A percentile compares a stretch with the other conserved stretches of the same genome.
These are phyloP conservation scores for Umbelopsis vinacea DNA, from an alignment of 192 early-diverging fungal species.

Conservation along the genomic window DNA sequence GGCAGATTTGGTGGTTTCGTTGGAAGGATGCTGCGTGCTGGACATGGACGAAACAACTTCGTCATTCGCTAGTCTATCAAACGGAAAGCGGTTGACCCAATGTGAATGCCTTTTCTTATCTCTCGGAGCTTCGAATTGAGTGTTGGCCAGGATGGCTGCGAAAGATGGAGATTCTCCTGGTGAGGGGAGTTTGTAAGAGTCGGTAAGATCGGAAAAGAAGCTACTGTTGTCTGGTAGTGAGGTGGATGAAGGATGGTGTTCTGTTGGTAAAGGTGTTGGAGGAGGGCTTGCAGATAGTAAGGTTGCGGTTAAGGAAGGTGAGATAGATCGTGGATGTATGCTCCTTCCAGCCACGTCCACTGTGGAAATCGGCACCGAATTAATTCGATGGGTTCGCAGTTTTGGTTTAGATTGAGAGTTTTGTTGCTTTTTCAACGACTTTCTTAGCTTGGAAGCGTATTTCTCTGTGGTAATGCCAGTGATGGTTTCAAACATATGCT, in stretches of 20 bases:
- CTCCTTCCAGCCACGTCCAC: background rate
- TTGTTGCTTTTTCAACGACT: background rate
- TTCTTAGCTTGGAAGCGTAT: constrained; percentile 26
- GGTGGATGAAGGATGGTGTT: background rate
- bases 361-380: background rate
- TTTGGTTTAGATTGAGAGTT: background rate
- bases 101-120: background rate
- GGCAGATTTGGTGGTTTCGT: background rate
- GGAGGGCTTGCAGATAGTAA: background rate
- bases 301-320: constrained; percentile 5
- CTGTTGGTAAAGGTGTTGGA: background rate
- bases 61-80: background rate
- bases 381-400: background rate
- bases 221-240: background rate
- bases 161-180: background rate
- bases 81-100: background rate
- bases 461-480: constrained; percentile 37
- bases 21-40: background rate
- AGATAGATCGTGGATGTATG: background rate
- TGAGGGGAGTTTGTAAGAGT: too few species aligned
- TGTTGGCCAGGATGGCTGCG: constrained; percentile 4
- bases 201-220: background rate
- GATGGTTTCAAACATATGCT: constrained; percentile 37
- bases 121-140: constrained; percentile 1
- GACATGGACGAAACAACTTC: background rate